Evolutionary conservation across 345 rosid genomes (phyloP).

Genomic region (Eucalyptus regnans): DNA sequence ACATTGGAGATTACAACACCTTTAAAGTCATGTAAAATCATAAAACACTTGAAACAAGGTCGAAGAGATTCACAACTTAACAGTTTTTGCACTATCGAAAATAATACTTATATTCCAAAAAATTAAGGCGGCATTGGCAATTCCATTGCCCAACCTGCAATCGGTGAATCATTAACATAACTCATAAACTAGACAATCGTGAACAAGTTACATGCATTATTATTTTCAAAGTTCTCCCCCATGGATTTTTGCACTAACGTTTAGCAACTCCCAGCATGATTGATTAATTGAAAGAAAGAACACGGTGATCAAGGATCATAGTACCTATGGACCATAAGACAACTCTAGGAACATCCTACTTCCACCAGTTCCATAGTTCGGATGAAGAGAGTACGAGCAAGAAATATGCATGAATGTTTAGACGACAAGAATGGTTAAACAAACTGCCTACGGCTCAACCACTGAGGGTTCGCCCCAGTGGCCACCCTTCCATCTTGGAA

Average conservation of each 20-base stretch:
- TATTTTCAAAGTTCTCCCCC: neutral
- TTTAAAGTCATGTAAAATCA: too few relatives aligned
- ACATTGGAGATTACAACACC: too few relatives aligned
- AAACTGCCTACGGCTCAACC: slow-evolving; percentile 8
- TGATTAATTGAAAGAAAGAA: neutral
- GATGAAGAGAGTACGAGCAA: slow-evolving; percentile 54
- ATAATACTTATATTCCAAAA: too few relatives aligned
- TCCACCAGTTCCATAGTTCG: slow-evolving; percentile 44
- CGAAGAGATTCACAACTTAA: too few relatives aligned
- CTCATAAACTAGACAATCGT: too few relatives aligned
- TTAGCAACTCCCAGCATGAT: neutral
- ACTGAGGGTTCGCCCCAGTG: too few relatives aligned
- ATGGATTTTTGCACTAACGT: neutral
- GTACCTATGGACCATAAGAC: slow-evolving; percentile 83
- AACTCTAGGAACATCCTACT: slow-evolving; percentile 55
- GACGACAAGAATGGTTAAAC: slow-evolving; percentile 87
- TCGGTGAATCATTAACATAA: too few relatives aligned
- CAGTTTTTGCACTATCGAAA: too few relatives aligned
- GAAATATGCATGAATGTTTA: slow-evolving; percentile 79
- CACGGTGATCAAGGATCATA: neutral
- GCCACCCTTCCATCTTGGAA: too few relatives aligned
- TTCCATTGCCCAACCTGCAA: too few relatives aligned
- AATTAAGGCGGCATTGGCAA: too few relatives aligned
- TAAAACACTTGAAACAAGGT: too few relatives aligned
- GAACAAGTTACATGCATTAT: neutral